Evolutionary conservation across 2,329 filamentous ascomycete genomes (phyloP).

Genomic region (Colletotrichum sp.): DNA sequence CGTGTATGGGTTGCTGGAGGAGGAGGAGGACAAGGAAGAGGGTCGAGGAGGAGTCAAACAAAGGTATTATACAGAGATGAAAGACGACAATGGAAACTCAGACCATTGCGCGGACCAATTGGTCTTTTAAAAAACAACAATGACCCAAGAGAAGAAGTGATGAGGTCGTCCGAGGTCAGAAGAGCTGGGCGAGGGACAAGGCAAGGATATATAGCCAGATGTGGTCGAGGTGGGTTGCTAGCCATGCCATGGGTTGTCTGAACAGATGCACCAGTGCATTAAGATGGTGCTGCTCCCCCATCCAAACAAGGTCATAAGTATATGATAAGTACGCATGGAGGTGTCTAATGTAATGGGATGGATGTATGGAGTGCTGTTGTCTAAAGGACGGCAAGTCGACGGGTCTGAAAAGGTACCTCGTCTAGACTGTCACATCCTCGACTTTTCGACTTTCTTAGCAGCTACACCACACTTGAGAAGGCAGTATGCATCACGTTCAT

Average conservation of each 20-base stretch:
- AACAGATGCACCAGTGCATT: constrained; percentile 23
- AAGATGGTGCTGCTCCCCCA: constrained; percentile 13
- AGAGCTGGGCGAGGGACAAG: constrained; percentile 38
- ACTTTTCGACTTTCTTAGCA: constrained; percentile 1
- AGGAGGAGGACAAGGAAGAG: neutral
- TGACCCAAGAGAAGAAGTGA: constrained; percentile 30
- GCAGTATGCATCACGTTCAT: constrained; percentile 17
- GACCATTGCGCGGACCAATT: constrained; percentile 42
- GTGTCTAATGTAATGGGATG: constrained; percentile 14
- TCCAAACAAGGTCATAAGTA: constrained; percentile 19
- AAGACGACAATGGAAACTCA: constrained; percentile 30
- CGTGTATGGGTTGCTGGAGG: constrained; percentile 21
- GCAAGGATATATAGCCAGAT: constrained; percentile 53
- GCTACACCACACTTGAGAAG: constrained; percentile 6
- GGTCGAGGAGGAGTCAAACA: constrained; percentile 31
- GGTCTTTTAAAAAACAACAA: constrained; percentile 34
- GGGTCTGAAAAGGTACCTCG: constrained; percentile 16
- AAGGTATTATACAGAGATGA: constrained; percentile 25
- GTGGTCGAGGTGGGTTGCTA: constrained; percentile 4
- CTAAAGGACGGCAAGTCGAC: constrained; percentile 16
- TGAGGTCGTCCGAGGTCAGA: constrained; percentile 25
- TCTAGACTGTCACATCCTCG: constrained; percentile 12
- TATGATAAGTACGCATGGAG: constrained; percentile 1
- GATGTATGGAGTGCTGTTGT: constrained; percentile 8
- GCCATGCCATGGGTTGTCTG: constrained; percentile 6